Evolutionary conservation across 345 rosid species (phyloP).

Genomic region (Acer yangbiense): DNA sequence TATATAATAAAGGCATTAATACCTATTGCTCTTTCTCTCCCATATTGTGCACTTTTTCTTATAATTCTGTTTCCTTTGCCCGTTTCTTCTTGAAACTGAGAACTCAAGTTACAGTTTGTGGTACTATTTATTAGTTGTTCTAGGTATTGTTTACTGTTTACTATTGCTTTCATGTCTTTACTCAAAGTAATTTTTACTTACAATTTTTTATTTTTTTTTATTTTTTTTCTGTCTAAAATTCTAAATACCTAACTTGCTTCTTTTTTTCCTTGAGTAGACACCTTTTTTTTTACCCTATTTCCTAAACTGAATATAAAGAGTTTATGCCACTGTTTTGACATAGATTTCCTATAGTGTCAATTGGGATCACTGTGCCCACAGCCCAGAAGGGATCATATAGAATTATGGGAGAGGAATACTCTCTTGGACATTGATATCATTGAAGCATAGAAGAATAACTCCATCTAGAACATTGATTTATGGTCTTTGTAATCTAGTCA

Average conservation of each 20-base stretch:
- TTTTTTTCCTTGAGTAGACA: not conserved
- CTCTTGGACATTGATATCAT: not conserved
- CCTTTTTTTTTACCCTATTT: not conserved
- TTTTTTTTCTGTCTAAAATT: too few relatives aligned
- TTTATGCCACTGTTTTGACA: not conserved
- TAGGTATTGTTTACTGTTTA: not conserved
- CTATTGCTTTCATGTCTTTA: not conserved
- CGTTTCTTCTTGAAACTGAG: not conserved
- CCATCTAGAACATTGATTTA: not conserved
- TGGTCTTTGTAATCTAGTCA: constrained; percentile 1
- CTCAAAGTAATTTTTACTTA: not conserved
- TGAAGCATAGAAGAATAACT: not conserved
- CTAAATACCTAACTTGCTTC: not conserved
- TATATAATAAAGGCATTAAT: not conserved
- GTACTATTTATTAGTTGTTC: not conserved
- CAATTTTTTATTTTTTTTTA: too few relatives aligned
- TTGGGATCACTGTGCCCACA: not conserved
- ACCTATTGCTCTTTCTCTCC: not conserved
- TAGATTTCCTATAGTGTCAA: not conserved
- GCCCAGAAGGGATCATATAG: not conserved
- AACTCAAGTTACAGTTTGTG: not conserved
- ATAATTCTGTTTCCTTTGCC: not conserved
- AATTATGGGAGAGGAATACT: not conserved
- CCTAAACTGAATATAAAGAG: not conserved
- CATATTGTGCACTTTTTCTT: not conserved